These are phyloP conservation scores for Candida morakotiae DNA, from an alignment of 805 yeast species.

Conservation along the genomic window DNA sequence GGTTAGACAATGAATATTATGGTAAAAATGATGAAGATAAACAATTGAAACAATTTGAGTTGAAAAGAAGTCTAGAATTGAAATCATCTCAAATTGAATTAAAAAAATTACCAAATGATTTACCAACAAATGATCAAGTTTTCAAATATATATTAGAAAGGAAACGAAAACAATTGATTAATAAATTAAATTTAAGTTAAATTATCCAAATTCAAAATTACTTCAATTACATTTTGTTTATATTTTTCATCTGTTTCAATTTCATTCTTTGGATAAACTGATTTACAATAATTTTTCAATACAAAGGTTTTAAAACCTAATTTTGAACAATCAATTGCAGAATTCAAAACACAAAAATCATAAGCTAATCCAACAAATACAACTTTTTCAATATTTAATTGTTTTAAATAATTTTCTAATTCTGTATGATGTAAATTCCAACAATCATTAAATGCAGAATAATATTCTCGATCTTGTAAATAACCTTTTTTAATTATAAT, in stretches of 20 bases:
- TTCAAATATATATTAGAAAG: conserved; percentile 43
- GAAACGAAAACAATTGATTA: conserved; percentile 40
- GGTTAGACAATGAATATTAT: conserved; percentile 35
- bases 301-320: conserved; percentile 65
- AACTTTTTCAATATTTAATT: conserved; percentile 52
- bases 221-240: conserved; percentile 27
- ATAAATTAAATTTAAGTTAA: conserved; percentile 24
- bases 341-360: conserved; percentile 79
- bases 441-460: conserved; percentile 80
- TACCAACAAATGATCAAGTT: conserved; percentile 38
- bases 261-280: conserved; percentile 48
- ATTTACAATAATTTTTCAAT: conserved; percentile 49
- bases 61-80: conserved; percentile 17
- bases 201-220: conserved; percentile 12
- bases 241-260: conserved; percentile 31
- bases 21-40: conserved; percentile 33
- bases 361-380: conserved; percentile 79
- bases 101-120: conserved; percentile 16
- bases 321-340: conserved; percentile 64
- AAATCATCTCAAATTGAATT: background rate
- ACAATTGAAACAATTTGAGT: conserved; percentile 24
- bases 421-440: conserved; percentile 75
- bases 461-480: conserved; percentile 71
- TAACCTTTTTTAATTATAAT: conserved; percentile 65
- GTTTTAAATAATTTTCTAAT: conserved; percentile 44